These are phyloP conservation scores for Candida hispaniensis DNA, from an alignment of 805 yeast species.

Conservation along the genomic window DNA sequence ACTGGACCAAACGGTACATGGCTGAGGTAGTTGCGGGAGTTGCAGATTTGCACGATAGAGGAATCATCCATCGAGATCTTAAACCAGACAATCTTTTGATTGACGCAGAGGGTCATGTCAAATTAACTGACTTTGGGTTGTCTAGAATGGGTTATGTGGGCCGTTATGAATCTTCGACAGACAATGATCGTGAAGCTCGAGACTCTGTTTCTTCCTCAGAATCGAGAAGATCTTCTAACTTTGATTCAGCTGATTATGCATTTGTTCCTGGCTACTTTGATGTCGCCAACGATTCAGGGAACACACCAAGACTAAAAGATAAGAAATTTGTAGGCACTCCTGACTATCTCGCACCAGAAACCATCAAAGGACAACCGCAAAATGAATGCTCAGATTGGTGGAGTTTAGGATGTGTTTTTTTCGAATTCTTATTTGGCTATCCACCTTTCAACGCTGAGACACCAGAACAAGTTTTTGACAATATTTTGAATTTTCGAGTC, in stretches of 20 bases:
- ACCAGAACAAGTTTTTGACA: conserved; percentile 72
- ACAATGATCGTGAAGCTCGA: conserved; percentile 4
- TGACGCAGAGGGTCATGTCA: conserved; percentile 78
- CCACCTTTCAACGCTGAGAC: conserved; percentile 87
- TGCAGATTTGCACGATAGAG: conserved; percentile 74
- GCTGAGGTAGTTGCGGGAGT: conserved; percentile 90
- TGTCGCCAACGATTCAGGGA: conserved; percentile 2
- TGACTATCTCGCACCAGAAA: conserved; percentile 94
- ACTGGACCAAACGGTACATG: conserved; percentile 70
- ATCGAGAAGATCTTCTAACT: conserved; percentile 12
- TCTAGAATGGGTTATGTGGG: conserved; percentile 81
- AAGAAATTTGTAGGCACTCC: conserved; percentile 91
- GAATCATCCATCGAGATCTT: conserved; percentile 88
- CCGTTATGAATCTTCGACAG: conserved; percentile 39
- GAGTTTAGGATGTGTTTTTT: conserved; percentile 92
- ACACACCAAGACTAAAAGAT: not conserved
- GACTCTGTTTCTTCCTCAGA: conserved; percentile 10
- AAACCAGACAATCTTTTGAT: conserved; percentile 90
- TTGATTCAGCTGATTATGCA: conserved; percentile 9
- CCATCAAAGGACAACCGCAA: conserved; percentile 74
- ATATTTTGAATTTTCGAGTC: conserved; percentile 60
- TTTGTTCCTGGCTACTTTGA: conserved; percentile 13
- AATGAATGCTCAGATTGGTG: conserved; percentile 94
- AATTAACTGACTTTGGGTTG: conserved; percentile 90
- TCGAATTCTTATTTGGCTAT: conserved; percentile 83